A percentile compares a stretch with the other conserved stretches of the same genome.
phyloP scores from a whole-genome alignment of 2,329 filamentous ascomycete genomes.

The Ascochyta clinopodiicola region DNA sequence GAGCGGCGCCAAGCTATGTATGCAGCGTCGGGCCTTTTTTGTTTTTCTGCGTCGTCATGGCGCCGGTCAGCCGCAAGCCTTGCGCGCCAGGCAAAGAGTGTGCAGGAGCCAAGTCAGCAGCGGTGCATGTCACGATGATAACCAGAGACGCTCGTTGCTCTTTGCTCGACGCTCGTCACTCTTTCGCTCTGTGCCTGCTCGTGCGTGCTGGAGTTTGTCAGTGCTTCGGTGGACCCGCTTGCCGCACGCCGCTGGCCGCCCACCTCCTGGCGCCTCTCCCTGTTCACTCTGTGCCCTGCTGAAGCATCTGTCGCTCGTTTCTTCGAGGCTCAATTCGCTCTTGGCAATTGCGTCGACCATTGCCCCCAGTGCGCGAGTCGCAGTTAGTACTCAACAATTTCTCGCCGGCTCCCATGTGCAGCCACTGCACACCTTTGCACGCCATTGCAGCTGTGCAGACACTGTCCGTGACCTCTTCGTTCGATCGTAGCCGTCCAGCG shows the following conservation, averaged over 20 bases:
- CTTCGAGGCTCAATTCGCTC: conserved; percentile 17
- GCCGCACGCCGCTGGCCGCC: background rate
- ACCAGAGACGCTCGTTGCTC: background rate
- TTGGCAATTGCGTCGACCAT: conserved; percentile 16
- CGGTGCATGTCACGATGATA: conserved; percentile 9
- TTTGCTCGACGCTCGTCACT: no score
- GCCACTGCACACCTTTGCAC: conserved; percentile 1
- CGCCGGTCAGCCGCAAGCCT: conserved; percentile 6
- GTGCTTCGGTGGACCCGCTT: conserved; percentile 10
- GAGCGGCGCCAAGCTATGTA: conserved; percentile 8
- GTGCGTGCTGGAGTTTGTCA: conserved; percentile 6
- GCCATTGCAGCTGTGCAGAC: background rate
- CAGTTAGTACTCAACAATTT: conserved; percentile 20
- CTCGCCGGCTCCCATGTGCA: conserved; percentile 4
- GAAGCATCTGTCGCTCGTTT: conserved; percentile 18
- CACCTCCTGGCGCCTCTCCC: conserved; percentile 5
- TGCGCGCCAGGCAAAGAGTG: conserved; percentile 17
- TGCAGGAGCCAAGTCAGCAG: background rate
- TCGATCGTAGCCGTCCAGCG: background rate
- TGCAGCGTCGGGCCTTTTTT: conserved; percentile 6
- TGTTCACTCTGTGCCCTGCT: conserved; percentile 14
- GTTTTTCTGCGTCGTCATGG: conserved; percentile 13
- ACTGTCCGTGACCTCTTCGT: background rate
- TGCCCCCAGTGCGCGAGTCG: conserved; percentile 16
- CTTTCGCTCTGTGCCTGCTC: background rate